Base-by-base conservation (phyloP, 345 rosid species). In the Melaleuca quinquenervia region DNA sequence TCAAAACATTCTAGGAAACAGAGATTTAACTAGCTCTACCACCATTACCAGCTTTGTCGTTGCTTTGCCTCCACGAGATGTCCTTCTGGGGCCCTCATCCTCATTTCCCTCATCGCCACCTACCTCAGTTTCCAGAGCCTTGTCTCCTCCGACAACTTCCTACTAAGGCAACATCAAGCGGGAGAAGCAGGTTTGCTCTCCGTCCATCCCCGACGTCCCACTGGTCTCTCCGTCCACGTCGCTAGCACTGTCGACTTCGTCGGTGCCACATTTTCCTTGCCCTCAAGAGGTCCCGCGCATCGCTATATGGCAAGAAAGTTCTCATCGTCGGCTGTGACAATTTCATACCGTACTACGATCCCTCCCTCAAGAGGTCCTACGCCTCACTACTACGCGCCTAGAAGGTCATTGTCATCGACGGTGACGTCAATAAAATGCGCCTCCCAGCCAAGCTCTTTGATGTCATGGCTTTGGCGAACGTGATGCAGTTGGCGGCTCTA, bases 51-150 rank as follows among this genome's bases (percentile, higher is more conserved):
- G 64, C 91, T 96, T 85, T 91, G 94, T 86, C 95, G 99, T 1
- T 95, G 96, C 84, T 94, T 96, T 86, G 90, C 97, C 2, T 96
- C 99, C 0, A 96, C 98, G 16, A 92, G 95, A 97, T 53, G 92
- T 96, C 97, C 95, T 96, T 88, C 85, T 96, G 26, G 98, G 98
- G 98, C 98, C 8, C 92, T 96, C 50, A 94, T 96, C 89, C 89
- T 96, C 86, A 92, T 95, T 53, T 98, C 98, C 27, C 86, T 95
- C 14, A 96, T 98, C 85, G 98, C 98, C 44, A 93, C 98, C 50
- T 96, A 96, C 86, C 86, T 96, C 83, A 93, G 96, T 85, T 92
- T 96, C 58, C 96, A 93, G 87, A 91, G 96, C 84, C 94, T 96
- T 60, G 94, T 96, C 29, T 95, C 93, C 84, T 91, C 95, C 85